Evolutionary conservation across 2,329 filamentous ascomycete species (phyloP).

Genomic region (Hypoxylon sp.): DNA sequence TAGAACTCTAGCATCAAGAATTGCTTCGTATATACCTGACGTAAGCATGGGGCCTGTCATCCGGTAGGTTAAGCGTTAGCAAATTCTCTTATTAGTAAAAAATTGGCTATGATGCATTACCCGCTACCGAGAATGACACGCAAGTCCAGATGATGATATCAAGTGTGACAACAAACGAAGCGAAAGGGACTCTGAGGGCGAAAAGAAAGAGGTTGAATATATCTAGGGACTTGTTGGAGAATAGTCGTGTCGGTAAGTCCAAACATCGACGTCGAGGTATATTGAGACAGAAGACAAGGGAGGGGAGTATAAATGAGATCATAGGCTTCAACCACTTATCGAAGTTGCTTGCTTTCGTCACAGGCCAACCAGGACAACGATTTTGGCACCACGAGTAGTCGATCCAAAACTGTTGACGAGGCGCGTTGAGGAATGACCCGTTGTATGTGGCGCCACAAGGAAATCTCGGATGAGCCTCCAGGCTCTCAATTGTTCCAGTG

Average conservation of each 20-base stretch:
- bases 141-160: slow-evolving; percentile 29
- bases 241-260: slow-evolving; percentile 10
- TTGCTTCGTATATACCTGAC: slow-evolving; percentile 26
- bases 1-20: slow-evolving; percentile 30
- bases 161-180: slow-evolving; percentile 19
- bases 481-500: slow-evolving; percentile 12
- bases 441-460: slow-evolving; percentile 27
- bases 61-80: too few relatives aligned
- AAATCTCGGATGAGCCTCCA: slow-evolving; percentile 25
- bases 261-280: slow-evolving; percentile 27
- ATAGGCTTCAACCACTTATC: slow-evolving; percentile 26
- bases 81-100: too few relatives aligned
- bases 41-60: slow-evolving; percentile 16
- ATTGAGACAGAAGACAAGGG: slow-evolving; percentile 29
- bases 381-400: slow-evolving; percentile 24
- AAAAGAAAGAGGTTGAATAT: slow-evolving; percentile 12
- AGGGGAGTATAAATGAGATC: slow-evolving; percentile 29
- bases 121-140: slow-evolving; percentile 14
- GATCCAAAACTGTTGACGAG: slow-evolving; percentile 27
- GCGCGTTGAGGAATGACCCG: slow-evolving; percentile 11
- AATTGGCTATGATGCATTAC: too few relatives aligned
- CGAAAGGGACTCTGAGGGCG: slow-evolving; percentile 18
- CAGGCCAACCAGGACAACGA: slow-evolving; percentile 25
- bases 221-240: slow-evolving; percentile 16
- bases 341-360: slow-evolving; percentile 5